A percentile compares a stretch with the other conserved stretches of the same genome.
Conservation (phyloP, 1,139 yeast species). For the Suhomyces panamericanus region DNA sequence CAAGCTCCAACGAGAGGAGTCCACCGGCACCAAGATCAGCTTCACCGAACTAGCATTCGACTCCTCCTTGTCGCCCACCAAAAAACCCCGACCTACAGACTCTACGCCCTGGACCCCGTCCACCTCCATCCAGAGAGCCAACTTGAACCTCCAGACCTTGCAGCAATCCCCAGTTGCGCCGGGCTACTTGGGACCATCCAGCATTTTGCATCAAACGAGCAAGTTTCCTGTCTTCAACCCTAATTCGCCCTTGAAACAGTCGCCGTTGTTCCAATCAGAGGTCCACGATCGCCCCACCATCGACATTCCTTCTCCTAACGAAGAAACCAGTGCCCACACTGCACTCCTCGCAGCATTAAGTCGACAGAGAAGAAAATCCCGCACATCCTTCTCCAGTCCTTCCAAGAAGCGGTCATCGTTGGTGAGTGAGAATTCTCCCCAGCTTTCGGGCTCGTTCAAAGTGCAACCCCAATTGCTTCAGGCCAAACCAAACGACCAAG, state of each 20-base stretch:
- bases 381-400: constrained; percentile 20
- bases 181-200: neutral
- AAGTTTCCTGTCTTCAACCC: constrained; percentile 7
- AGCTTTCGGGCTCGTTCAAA: constrained; percentile 4
- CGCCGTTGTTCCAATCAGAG: constrained; percentile 23
- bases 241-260: constrained; percentile 23
- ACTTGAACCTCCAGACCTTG: constrained; percentile 41
- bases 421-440: neutral
- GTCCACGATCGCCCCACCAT: constrained; percentile 12
- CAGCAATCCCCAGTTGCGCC: constrained; percentile 34
- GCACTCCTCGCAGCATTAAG: constrained; percentile 45
- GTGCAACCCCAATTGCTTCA: constrained; percentile 2
- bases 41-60: constrained; percentile 38
- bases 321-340: constrained; percentile 45
- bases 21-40: constrained; percentile 21
- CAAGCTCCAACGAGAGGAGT: constrained; percentile 30
- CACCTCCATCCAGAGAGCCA: constrained; percentile 28
- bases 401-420: constrained; percentile 11
- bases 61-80: constrained; percentile 34
- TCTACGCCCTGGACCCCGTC: constrained; percentile 26
- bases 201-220: neutral
- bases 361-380: constrained; percentile 28
- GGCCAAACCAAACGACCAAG: neutral
- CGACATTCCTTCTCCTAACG: constrained; percentile 34
- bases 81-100: constrained; percentile 11